A percentile compares a stretch with the other conserved stretches of the same genome.
These are phyloP conservation scores for Lodderomyces theae DNA, from an alignment of 1,139 yeast genomes.

Conservation along the genomic window DNA sequence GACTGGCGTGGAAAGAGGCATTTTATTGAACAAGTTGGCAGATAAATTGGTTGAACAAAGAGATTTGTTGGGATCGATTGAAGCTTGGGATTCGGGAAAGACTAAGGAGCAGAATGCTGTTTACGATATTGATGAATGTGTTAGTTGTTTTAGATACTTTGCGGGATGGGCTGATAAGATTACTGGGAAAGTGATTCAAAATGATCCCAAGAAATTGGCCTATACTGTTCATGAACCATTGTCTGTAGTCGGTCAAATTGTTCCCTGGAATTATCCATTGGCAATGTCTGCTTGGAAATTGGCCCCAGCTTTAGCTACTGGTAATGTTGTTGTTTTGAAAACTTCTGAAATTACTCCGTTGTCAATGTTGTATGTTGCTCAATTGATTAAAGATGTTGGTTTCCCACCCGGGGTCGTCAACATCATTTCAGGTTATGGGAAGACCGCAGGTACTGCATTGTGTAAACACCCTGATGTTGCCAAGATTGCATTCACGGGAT, in stretches of 20 bases:
- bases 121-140: conserved; percentile 60
- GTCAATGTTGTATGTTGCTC: conserved; percentile 54
- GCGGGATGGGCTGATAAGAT: conserved; percentile 87
- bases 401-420: conserved; percentile 72
- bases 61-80: conserved; percentile 62
- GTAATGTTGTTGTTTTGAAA: conserved; percentile 62
- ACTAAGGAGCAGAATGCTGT: conserved; percentile 50
- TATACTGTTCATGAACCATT: conserved; percentile 80
- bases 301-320: conserved; percentile 68
- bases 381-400: conserved; percentile 59
- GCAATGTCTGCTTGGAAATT: conserved; percentile 60
- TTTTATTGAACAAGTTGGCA: conserved; percentile 56
- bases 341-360: conserved; percentile 68
- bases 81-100: conserved; percentile 82
- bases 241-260: conserved; percentile 78
- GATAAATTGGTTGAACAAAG: conserved; percentile 55
- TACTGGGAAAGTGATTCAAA: conserved; percentile 66
- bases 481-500: conserved; percentile 67
- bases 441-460: conserved; percentile 55
- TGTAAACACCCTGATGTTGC: conserved; percentile 55
- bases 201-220: conserved; percentile 65
- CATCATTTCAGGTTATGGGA: conserved; percentile 56
- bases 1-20: conserved; percentile 53
- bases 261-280: conserved; percentile 65
- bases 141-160: conserved; percentile 60